A percentile compares a stretch with the other conserved stretches of the same genome.
phyloP scores from a whole-genome alignment of 495 filamentous ascomycete genomes.

The Cudoniella acicularis region DNA sequence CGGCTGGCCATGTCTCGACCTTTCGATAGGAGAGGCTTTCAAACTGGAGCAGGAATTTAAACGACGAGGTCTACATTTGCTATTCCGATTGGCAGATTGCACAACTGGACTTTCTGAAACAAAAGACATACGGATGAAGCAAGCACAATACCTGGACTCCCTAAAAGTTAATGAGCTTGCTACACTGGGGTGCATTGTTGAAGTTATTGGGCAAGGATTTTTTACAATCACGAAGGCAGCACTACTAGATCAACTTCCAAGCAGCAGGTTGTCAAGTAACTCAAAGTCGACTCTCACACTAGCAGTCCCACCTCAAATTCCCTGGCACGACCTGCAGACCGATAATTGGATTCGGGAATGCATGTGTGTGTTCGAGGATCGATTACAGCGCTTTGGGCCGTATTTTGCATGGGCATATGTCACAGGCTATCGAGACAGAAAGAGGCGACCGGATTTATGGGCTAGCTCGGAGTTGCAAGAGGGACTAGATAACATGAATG shows the following conservation, averaged over 20 bases:
- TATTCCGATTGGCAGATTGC: conserved; percentile 18
- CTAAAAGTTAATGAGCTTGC: conserved; percentile 8
- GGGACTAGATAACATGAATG: conserved; percentile 22
- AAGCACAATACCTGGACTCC: conserved; percentile 12
- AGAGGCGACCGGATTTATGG: conserved; percentile 12
- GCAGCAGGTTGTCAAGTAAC: neutral
- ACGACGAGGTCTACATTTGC: conserved; percentile 7
- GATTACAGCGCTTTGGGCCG: conserved; percentile 16
- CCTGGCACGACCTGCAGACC: conserved; percentile 1
- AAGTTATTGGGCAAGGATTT: conserved; percentile 19
- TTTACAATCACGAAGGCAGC: conserved; percentile 9
- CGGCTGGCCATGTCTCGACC: conserved; percentile 9
- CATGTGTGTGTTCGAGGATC: conserved; percentile 24
- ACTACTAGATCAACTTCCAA: neutral
- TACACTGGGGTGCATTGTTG: conserved; percentile 17
- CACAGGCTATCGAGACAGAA: neutral
- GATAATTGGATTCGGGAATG: conserved; percentile 19
- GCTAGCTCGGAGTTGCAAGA: conserved; percentile 7
- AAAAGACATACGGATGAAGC: conserved; percentile 3
- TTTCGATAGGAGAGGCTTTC: conserved; percentile 6
- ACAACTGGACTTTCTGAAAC: conserved; percentile 1
- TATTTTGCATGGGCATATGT: conserved; percentile 23
- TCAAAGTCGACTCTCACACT: neutral
- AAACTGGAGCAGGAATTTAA: conserved; percentile 6
- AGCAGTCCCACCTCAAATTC: neutral